Conservation (phyloP, 805 yeast species). For the Monosporozyma aquatica region DNA sequence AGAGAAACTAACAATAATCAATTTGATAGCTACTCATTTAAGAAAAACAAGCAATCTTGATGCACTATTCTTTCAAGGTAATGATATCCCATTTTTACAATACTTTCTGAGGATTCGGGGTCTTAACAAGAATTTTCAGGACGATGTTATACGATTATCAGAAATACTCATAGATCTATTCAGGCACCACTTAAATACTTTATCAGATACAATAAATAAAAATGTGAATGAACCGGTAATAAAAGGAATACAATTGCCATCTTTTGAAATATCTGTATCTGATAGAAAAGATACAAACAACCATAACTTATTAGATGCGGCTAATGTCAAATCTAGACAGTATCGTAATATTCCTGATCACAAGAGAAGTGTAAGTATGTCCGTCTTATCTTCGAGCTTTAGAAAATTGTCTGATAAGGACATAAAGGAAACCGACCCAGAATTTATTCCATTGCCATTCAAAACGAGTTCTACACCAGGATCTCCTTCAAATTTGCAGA, state of each 20-base stretch:
- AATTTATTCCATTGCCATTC: slow-evolving; percentile 19
- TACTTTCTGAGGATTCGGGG: slow-evolving; percentile 7
- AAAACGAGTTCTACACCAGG: slow-evolving; percentile 14
- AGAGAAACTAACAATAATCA: slow-evolving; percentile 6
- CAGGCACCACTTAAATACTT: background rate
- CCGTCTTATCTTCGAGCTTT: background rate
- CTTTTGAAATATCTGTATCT: background rate
- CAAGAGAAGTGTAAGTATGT: slow-evolving; percentile 1
- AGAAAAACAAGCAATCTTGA: background rate
- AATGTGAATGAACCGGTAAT: background rate
- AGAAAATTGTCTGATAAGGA: slow-evolving; percentile 1
- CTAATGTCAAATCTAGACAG: background rate
- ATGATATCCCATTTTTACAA: slow-evolving; percentile 9
- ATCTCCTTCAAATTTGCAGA: slow-evolving; percentile 1
- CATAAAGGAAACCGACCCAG: slow-evolving; percentile 3
- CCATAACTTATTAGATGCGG: background rate
- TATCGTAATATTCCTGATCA: background rate
- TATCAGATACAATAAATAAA: background rate
- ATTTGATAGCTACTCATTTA: slow-evolving; percentile 2
- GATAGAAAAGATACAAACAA: background rate
- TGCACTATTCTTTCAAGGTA: slow-evolving; percentile 1
- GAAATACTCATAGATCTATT: background rate
- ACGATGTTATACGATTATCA: background rate
- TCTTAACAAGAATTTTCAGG: background rate
- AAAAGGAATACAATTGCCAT: background rate